Conservation (phyloP, 768 basidiomycete genomes). For the Leccinum ochraceum region DNA sequence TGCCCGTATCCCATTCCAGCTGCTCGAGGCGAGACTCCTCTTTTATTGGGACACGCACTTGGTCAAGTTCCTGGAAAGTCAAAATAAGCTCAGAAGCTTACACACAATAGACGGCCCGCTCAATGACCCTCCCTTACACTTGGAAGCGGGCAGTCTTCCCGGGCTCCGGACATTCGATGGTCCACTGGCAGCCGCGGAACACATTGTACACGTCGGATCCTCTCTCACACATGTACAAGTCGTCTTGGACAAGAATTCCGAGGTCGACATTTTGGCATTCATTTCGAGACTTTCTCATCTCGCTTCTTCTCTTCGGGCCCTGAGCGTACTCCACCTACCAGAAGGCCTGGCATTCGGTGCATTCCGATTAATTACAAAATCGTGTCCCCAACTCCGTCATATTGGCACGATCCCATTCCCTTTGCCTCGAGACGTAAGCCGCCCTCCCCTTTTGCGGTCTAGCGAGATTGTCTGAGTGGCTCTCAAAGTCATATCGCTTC, state of each 20-base stretch:
- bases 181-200: conserved; percentile 41
- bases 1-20: conserved; percentile 43
- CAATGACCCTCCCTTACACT: conserved; percentile 21
- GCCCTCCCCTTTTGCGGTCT: conserved; percentile 3
- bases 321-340: conserved; percentile 38
- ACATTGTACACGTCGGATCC: conserved; percentile 37
- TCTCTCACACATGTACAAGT: conserved; percentile 50
- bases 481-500: conserved; percentile 34
- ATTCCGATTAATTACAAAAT: conserved; percentile 34
- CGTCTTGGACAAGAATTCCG: conserved; percentile 39
- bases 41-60: conserved; percentile 50
- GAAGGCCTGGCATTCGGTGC: conserved; percentile 33
- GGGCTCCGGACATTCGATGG: conserved; percentile 48
- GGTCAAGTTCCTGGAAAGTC: conserved; percentile 49
- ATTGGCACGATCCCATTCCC: conserved; percentile 41
- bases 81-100: conserved; percentile 43
- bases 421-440: conserved; percentile 38
- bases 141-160: conserved; percentile 40
- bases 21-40: conserved; percentile 49
- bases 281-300: conserved; percentile 33
- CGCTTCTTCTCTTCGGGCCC: conserved; percentile 36
- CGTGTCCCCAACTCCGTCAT: conserved; percentile 38
- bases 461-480: conserved; percentile 23
- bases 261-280: conserved; percentile 31
- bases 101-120: conserved; percentile 32